Evolutionary conservation across 2,329 filamentous ascomycete genomes (phyloP), one percentile per base, ranked within the genome.

Genomic region (Aspergillus intermedius): DNA sequence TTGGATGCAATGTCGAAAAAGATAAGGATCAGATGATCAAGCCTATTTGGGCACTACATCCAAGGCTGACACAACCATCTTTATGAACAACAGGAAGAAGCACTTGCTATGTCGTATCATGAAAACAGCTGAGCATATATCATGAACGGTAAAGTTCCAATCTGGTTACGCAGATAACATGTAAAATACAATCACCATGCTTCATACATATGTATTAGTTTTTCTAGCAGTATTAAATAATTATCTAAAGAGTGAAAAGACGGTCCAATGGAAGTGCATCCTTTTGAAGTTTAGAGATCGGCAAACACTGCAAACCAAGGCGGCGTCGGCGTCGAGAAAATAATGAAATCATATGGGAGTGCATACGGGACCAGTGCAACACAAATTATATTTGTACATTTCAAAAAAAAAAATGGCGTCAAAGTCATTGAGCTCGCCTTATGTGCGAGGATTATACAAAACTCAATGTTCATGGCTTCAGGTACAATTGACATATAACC

Each of bases 301-400:
- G 48, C 61, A 64, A 66, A 65, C 62, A 60, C 37, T 63, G 59
- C 61, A 64, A 65, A 66, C 61, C 45, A 28, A 37, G 34, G 17
- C 34, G 34, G 34, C 13, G 34, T n/a, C 6, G 15, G 15, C 34
- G n/a, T 37, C 3, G 9, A 37, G 34, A 37, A 37, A 40, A 40
- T 9, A 21, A 40, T 40, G 15, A 40, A 21, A 40, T 40, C 37
- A 40, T 40, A 40, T 21, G 3, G 25, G 19, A 40, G 25, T 3
- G 6, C 21, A 22, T 40, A 40, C 37, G 13, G 12, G 21, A 22
- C 21, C 21, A 35, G 13, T 35, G 34, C n/a, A n/a, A 40, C 15
- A 17, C 37, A 40, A 22, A 19, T 8, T 12, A 21, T 21, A 19
- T 19, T 12, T 12, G 15, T 10, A 21, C 37, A 21, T 19, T 40